Evolutionary conservation across 495 filamentous ascomycete species (phyloP).

Genomic region (Podospora tetraspora): DNA sequence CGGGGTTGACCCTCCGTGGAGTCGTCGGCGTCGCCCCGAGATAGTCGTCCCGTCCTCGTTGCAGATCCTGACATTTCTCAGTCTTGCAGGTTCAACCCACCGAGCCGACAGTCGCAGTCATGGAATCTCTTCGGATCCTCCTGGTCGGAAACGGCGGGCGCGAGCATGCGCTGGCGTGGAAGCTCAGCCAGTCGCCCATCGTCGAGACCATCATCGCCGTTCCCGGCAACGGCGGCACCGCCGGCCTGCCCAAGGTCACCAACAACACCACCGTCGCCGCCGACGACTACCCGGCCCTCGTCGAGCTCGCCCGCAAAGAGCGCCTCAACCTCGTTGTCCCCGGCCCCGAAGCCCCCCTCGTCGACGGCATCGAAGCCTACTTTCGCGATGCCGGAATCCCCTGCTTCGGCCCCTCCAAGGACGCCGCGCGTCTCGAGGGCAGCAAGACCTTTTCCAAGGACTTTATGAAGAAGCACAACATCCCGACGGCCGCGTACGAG

Average conservation of each 20-base stretch:
- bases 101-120: background rate
- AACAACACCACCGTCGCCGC: slow-evolving; percentile 63
- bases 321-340: slow-evolving; percentile 80
- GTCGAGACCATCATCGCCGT: slow-evolving; percentile 62
- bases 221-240: slow-evolving; percentile 89
- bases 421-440: slow-evolving; percentile 87
- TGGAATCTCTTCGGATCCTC: slow-evolving; percentile 55
- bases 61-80: background rate
- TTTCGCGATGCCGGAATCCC: slow-evolving; percentile 74
- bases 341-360: slow-evolving; percentile 90
- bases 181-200: slow-evolving; percentile 71
- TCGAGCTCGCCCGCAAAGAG: slow-evolving; percentile 65
- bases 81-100: background rate
- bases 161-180: slow-evolving; percentile 95
- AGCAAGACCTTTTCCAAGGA: slow-evolving; percentile 97
- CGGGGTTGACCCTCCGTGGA: background rate
- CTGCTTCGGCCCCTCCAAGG: slow-evolving; percentile 82
- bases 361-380: slow-evolving; percentile 79
- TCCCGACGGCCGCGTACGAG: slow-evolving; percentile 84
- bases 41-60: background rate
- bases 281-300: slow-evolving; percentile 71
- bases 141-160: slow-evolving; percentile 89
- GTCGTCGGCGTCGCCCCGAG: background rate
- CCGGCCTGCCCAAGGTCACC: slow-evolving; percentile 59
- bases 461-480: slow-evolving; percentile 88